phyloP scores from a whole-genome alignment of 1,139 yeast genomes.

The Candida sanyaensis region DNA sequence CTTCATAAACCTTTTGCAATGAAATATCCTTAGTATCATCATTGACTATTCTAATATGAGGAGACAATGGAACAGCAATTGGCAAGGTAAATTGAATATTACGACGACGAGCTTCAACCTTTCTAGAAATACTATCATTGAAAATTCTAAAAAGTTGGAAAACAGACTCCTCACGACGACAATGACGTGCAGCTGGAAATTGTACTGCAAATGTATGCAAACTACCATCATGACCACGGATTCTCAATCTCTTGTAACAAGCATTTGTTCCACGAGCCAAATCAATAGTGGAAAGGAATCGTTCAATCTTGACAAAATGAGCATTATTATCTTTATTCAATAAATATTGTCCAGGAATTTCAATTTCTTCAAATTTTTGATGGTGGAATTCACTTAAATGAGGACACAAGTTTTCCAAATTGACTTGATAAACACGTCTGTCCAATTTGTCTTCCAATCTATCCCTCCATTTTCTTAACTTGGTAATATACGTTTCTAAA shows the following conservation, averaged over 20 bases:
- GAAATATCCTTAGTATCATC: constrained; percentile 80
- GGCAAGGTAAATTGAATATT: constrained; percentile 87
- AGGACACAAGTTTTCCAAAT: constrained; percentile 89
- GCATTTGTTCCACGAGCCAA: constrained; percentile 88
- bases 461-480: constrained; percentile 90
- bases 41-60: constrained; percentile 88
- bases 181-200: constrained; percentile 96
- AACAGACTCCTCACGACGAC: constrained; percentile 93
- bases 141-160: constrained; percentile 89
- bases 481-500: constrained; percentile 80
- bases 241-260: constrained; percentile 87
- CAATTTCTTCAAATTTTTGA: constrained; percentile 96
- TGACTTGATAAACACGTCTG: constrained; percentile 72
- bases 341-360: constrained; percentile 94
- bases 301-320: constrained; percentile 88
- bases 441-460: constrained; percentile 90
- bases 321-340: constrained; percentile 79
- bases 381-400: constrained; percentile 97
- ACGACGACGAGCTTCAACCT: constrained; percentile 87
- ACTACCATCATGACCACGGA: constrained; percentile 93
- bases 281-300: constrained; percentile 88
- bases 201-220: constrained; percentile 93
- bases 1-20: constrained; percentile 86
- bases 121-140: constrained; percentile 75
- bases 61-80: constrained; percentile 89